A percentile compares a stretch with the other conserved stretches of the same genome.
These are phyloP conservation scores for Cladosporium sp. DNA, from an alignment of 2,329 filamentous ascomycete species.

Conservation along the genomic window DNA sequence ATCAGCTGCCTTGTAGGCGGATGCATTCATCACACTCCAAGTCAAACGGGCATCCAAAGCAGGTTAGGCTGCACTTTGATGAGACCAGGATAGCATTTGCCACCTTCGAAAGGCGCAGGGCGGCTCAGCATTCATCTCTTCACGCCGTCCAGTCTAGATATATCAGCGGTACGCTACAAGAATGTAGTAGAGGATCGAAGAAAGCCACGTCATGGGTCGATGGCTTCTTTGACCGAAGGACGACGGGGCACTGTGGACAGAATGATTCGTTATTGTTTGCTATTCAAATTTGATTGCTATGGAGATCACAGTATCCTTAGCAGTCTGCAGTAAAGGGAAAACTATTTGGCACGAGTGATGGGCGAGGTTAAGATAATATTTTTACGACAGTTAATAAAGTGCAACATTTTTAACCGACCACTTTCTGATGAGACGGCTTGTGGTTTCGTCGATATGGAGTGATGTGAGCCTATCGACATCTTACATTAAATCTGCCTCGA, in stretches of 20 bases:
- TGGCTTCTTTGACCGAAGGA: background rate
- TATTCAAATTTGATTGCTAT: background rate
- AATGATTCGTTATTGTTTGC: background rate
- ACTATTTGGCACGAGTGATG: background rate
- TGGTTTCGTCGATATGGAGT: background rate
- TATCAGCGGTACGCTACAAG: background rate
- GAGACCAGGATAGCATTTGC: background rate
- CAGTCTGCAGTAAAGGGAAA: background rate
- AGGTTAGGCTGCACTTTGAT: background rate
- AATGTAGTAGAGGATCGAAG: background rate
- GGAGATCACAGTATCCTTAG: background rate
- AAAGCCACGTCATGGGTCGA: background rate
- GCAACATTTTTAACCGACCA: background rate
- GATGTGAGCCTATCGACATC: background rate
- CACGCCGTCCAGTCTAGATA: background rate
- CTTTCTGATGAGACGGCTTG: background rate
- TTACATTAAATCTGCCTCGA: background rate
- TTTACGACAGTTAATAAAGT: background rate
- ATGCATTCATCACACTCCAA: background rate
- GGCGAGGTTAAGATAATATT: background rate
- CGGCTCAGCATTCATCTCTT: background rate
- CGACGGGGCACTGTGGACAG: background rate
- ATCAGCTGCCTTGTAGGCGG: background rate
- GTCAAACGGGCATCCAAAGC: background rate
- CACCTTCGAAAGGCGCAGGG: background rate